Conservation (phyloP, 1,139 yeast species). For the Hyphopichia khmerensis region DNA sequence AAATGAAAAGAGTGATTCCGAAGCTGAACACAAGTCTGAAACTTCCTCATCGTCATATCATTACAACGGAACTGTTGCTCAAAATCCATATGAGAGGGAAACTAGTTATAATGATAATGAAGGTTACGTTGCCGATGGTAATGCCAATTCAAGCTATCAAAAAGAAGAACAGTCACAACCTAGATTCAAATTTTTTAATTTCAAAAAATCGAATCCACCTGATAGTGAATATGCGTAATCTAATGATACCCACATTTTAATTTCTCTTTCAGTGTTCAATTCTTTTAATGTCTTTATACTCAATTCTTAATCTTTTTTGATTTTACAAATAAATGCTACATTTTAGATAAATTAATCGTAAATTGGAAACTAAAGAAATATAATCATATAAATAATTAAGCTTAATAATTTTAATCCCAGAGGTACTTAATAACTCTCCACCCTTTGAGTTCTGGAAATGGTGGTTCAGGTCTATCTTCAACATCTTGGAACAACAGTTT, state of each 20-base stretch:
- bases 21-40: not conserved
- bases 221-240: constrained; percentile 9
- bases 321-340: no score
- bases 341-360: no score
- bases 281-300: no score
- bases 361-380: no score
- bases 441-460: constrained; percentile 21
- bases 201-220: constrained; percentile 10
- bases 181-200: constrained; percentile 14
- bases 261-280: no score
- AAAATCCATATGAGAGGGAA: constrained; percentile 1
- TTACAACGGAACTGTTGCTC: constrained; percentile 5
- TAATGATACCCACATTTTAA: no score
- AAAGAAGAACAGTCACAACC: constrained; percentile 5
- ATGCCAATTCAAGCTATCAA: not conserved
- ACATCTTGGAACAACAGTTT: constrained; percentile 32
- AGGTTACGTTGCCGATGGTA: constrained; percentile 3
- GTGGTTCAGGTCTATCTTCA: constrained; percentile 39
- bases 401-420: constrained; percentile 19
- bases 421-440: constrained; percentile 24
- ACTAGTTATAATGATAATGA: not conserved
- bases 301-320: no score
- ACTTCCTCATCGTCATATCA: constrained; percentile 4
- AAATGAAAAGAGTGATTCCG: not conserved
- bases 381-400: no score